Conservation (phyloP, 306 rosid genomes). For the Cyamopsis tetragonoloba region DNA sequence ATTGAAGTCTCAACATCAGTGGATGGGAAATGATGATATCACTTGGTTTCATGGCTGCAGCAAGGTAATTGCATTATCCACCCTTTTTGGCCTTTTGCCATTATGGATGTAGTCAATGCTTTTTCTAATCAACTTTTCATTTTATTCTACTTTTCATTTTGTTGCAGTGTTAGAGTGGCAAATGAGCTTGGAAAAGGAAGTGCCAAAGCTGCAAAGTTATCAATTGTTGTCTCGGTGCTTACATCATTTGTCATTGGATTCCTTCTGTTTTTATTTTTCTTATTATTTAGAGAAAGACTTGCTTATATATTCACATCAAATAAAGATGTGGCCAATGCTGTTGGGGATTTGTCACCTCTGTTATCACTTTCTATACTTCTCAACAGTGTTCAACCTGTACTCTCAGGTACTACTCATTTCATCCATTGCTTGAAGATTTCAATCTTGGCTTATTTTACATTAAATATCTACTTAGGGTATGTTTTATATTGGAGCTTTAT, state of each 20-base stretch:
- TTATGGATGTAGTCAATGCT: too few relatives aligned
- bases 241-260: constrained; percentile 40
- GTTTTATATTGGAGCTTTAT: too few relatives aligned
- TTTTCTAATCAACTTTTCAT: too few relatives aligned
- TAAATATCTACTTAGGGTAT: neutral
- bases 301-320: constrained; percentile 41
- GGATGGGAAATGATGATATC: constrained; percentile 65
- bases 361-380: constrained; percentile 43
- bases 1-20: constrained; percentile 45
- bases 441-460: neutral
- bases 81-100: neutral
- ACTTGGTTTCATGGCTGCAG: constrained; percentile 49
- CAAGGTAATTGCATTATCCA: constrained; percentile 30
- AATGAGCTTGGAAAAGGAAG: constrained; percentile 58
- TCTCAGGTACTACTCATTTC: constrained; percentile 42
- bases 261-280: constrained; percentile 34
- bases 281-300: constrained; percentile 36
- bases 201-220: constrained; percentile 44
- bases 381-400: constrained; percentile 59
- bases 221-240: constrained; percentile 32
- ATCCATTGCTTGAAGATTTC: too few relatives aligned
- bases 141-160: neutral
- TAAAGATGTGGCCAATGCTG: constrained; percentile 34
- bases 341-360: constrained; percentile 43
- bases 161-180: constrained; percentile 46